These are phyloP conservation scores for Aureobasidium sp. DNA, from an alignment of 2,329 filamentous ascomycete genomes.

Conservation along the genomic window DNA sequence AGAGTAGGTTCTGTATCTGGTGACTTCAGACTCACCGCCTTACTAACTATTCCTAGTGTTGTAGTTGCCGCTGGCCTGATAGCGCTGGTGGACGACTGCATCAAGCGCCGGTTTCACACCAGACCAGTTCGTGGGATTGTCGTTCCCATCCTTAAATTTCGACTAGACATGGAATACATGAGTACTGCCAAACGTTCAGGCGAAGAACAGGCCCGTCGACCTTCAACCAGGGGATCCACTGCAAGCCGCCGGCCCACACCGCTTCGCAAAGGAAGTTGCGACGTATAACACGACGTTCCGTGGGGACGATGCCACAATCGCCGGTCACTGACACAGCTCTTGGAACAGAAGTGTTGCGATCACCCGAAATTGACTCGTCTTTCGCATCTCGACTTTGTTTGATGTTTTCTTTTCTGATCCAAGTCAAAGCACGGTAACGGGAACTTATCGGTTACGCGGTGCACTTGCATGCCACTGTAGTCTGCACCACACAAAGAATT, in stretches of 20 bases:
- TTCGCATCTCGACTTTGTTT: not conserved
- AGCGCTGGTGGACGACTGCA: slow-evolving; percentile 83
- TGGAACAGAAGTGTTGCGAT: not conserved
- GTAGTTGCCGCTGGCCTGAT: slow-evolving; percentile 86
- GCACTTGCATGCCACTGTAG: not conserved
- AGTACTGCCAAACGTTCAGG: slow-evolving; percentile 52
- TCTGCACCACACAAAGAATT: not conserved
- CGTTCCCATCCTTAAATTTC: slow-evolving; percentile 46
- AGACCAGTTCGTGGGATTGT: slow-evolving; percentile 46
- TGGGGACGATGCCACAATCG: not conserved
- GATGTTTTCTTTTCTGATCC: not conserved
- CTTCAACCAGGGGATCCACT: slow-evolving; percentile 18
- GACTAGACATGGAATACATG: slow-evolving; percentile 55
- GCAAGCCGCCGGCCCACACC: slow-evolving; percentile 14
- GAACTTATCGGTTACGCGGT: not conserved
- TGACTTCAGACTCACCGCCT: slow-evolving; percentile 19
- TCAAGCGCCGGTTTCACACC: slow-evolving; percentile 67
- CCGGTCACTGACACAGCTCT: not conserved
- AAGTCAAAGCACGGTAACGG: not conserved
- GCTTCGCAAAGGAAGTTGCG: slow-evolving; percentile 13
- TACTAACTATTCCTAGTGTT: slow-evolving; percentile 49
- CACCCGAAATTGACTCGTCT: not conserved
- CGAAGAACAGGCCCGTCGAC: slow-evolving; percentile 56
- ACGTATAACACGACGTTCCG: not conserved
- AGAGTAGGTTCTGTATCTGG: slow-evolving; percentile 57